Conservation (phyloP, 2,329 filamentous ascomycete genomes). For the Trichoderma cornu-damae region DNA sequence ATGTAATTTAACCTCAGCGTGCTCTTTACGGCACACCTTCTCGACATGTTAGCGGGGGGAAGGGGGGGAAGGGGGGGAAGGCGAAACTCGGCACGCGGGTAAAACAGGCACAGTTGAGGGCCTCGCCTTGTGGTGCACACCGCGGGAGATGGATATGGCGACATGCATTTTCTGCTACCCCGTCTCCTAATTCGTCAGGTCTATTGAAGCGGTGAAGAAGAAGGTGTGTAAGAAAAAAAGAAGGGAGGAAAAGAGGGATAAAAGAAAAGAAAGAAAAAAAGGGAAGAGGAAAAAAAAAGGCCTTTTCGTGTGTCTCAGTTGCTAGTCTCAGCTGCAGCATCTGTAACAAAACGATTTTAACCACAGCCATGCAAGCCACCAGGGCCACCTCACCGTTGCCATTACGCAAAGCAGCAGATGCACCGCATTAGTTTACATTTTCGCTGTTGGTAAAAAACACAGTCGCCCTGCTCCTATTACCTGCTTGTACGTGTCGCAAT, state of each 20-base stretch:
- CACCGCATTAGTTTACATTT: not conserved
- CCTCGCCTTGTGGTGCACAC: not conserved
- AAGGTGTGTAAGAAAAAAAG: not conserved
- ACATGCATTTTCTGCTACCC: not conserved
- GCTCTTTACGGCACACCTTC: constrained; percentile 3
- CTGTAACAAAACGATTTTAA: constrained; percentile 5
- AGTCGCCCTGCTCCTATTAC: constrained; percentile 1
- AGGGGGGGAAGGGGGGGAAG: too few relatives aligned
- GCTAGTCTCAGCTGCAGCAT: constrained; percentile 8
- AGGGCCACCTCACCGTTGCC: constrained; percentile 1
- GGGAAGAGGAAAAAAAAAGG: not conserved
- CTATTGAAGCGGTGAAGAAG: constrained; percentile 7
- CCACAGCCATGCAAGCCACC: constrained; percentile 8
- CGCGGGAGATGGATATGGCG: not conserved
- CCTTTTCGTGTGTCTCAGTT: not conserved
- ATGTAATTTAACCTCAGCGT: not conserved
- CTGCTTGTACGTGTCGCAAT: not conserved
- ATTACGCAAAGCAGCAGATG: constrained; percentile 5
- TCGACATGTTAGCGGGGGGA: not conserved
- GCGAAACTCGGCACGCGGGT: constrained; percentile 7
- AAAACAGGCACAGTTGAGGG: constrained; percentile 12
- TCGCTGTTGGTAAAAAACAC: not conserved
- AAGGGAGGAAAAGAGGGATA: not conserved
- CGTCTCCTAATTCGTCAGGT: constrained; percentile 2
- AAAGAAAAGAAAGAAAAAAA: not conserved